Percentiles rank a stretch among this genome's conserved stretches.
phyloP scores from a whole-genome alignment of 2,329 filamentous ascomycete genomes.

The Corynespora cassiicola region DNA sequence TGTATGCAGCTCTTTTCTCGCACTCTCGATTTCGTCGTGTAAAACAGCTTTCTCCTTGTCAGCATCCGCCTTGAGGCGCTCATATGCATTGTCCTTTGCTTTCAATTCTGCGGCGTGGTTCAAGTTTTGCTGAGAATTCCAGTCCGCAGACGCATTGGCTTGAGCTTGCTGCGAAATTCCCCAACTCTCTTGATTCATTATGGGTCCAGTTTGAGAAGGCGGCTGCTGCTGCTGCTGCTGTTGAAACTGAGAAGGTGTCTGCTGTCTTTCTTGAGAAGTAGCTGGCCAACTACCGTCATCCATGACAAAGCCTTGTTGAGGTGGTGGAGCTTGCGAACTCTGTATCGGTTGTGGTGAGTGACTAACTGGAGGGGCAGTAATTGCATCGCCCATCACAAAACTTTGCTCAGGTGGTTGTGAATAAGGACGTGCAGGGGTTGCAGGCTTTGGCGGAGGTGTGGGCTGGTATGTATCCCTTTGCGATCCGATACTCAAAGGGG shows the following conservation, averaged over 20 bases:
- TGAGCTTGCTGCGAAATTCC: slow-evolving; percentile 15
- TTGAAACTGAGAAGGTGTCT: slow-evolving; percentile 16
- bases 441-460: slow-evolving; percentile 35
- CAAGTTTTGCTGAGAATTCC: slow-evolving; percentile 8
- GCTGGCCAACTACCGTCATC: slow-evolving; percentile 25
- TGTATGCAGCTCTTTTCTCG: slow-evolving; percentile 14
- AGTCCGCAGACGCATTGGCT: slow-evolving; percentile 11
- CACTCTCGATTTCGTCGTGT: slow-evolving; percentile 13
- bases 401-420: slow-evolving; percentile 23
- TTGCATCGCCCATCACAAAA: slow-evolving; percentile 28
- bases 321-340: slow-evolving; percentile 13
- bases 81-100: slow-evolving; percentile 35
- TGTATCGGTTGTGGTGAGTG: slow-evolving; percentile 25
- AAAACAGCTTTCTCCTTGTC: slow-evolving; percentile 24
- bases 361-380: slow-evolving; percentile 20
- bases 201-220: slow-evolving; percentile 16
- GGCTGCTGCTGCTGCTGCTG: slow-evolving; percentile 17
- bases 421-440: slow-evolving; percentile 17
- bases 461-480: slow-evolving; percentile 35
- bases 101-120: slow-evolving; percentile 31
- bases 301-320: slow-evolving; percentile 29
- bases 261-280: slow-evolving; percentile 10
- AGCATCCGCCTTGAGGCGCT: slow-evolving; percentile 25
- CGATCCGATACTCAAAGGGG: slow-evolving; percentile 13
- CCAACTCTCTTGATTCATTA: slow-evolving; percentile 19